phyloP scores from a whole-genome alignment of 1,284 basidiomycete species.

The Irpex sp. region DNA sequence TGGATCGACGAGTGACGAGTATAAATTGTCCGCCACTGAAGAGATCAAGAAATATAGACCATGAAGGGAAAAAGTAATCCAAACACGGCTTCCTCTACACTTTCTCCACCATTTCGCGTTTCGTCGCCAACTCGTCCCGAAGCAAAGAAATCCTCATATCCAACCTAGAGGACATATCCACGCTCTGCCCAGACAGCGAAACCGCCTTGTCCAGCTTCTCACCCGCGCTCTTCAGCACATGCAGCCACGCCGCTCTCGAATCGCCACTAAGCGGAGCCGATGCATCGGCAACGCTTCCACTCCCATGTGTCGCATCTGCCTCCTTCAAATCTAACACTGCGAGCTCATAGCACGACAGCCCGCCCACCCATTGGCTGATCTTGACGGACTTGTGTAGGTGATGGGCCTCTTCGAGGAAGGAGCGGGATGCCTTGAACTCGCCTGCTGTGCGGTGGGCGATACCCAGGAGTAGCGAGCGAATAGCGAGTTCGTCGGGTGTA shows the following conservation, averaged over 20 bases:
- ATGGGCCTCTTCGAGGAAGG: slow-evolving; percentile 49
- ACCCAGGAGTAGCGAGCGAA: slow-evolving; percentile 66
- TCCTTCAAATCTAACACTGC: slow-evolving; percentile 64
- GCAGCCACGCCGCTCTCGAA: slow-evolving; percentile 40
- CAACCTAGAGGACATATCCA: slow-evolving; percentile 63
- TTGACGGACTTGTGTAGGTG: slow-evolving; percentile 34
- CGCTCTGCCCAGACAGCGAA: slow-evolving; percentile 43
- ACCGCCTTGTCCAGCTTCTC: slow-evolving; percentile 51
- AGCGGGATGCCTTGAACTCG: slow-evolving; percentile 39
- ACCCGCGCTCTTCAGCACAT: slow-evolving; percentile 42
- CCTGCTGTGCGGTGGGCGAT: slow-evolving; percentile 57
- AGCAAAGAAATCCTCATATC: slow-evolving; percentile 69
- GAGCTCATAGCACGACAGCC: slow-evolving; percentile 63
- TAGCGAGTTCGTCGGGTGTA: slow-evolving; percentile 65
- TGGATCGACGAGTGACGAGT: background rate
- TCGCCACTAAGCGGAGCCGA: slow-evolving; percentile 14
- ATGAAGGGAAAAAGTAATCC: no score
- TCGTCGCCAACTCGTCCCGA: slow-evolving; percentile 62
- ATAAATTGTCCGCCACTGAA: background rate
- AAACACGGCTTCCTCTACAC: background rate
- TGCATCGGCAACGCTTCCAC: slow-evolving; percentile 12
- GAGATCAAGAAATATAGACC: no score
- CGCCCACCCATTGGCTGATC: slow-evolving; percentile 62
- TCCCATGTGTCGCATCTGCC: slow-evolving; percentile 30
- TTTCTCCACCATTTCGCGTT: slow-evolving; percentile 40